Conservation (phyloP, 2,329 filamentous ascomycete species). For the Trichoderma polysporum region DNA sequence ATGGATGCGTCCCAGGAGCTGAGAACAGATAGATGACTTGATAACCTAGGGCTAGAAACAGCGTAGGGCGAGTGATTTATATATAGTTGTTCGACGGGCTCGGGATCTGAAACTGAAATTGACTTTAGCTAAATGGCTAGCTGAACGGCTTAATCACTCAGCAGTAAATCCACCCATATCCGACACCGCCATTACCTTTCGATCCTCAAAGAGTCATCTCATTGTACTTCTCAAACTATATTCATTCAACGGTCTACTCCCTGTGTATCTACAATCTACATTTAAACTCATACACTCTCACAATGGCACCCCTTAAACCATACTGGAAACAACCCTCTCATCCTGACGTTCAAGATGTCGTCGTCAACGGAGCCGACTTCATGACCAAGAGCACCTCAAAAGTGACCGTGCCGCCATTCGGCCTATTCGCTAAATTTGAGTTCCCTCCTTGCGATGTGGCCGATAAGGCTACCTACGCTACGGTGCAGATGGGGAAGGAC, state of each 20-base stretch:
- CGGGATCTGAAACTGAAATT: not conserved
- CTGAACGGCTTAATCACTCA: not conserved
- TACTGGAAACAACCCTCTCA: slow-evolving; percentile 63
- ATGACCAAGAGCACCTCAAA: slow-evolving; percentile 60
- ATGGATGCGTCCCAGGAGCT: not conserved
- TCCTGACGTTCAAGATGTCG: slow-evolving; percentile 56
- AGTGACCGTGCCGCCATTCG: slow-evolving; percentile 58
- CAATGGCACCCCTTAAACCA: slow-evolving; percentile 57
- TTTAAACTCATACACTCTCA: not conserved
- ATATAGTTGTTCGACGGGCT: not conserved
- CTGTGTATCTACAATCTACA: not conserved
- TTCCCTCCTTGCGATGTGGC: slow-evolving; percentile 63
- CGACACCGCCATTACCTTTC: not conserved
- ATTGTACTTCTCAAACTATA: not conserved
- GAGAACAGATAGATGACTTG: not conserved
- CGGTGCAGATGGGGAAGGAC: slow-evolving; percentile 58
- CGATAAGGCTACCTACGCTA: slow-evolving; percentile 59
- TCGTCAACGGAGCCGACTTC: slow-evolving; percentile 54
- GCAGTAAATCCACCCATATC: not conserved
- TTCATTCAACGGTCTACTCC: not conserved
- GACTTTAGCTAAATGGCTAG: slow-evolving; percentile 1
- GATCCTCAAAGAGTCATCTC: not conserved
- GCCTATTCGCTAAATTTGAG: slow-evolving; percentile 63
- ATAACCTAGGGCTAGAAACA: not conserved
- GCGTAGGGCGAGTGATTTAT: not conserved